phyloP scores from a whole-genome alignment of 257 asterid species.

The Orobanche coerulescens region DNA sequence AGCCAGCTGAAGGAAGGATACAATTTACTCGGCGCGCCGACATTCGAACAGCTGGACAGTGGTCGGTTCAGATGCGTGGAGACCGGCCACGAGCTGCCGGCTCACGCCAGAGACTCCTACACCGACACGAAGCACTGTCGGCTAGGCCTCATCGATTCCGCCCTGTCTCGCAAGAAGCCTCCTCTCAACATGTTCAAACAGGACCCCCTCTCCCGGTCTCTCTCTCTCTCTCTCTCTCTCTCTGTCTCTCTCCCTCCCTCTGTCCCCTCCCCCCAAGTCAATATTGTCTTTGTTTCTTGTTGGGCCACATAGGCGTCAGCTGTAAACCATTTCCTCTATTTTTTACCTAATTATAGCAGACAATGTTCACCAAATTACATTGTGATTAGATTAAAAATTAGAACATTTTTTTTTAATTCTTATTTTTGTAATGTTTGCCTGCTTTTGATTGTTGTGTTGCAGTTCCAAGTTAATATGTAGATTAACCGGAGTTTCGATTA shows the following conservation, averaged over 20 bases:
- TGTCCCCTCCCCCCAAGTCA: too few relatives aligned
- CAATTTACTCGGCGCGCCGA: constrained; percentile 64
- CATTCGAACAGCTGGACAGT: constrained; percentile 52
- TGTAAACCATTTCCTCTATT: too few relatives aligned
- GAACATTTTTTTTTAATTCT: too few relatives aligned
- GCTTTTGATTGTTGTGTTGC: constrained; percentile 21
- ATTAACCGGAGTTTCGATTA: constrained; percentile 65
- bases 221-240: too few relatives aligned
- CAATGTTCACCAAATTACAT: too few relatives aligned
- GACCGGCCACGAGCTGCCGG: constrained; percentile 94
- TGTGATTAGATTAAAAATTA: not conserved
- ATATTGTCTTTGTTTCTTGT: too few relatives aligned
- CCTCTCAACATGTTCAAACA: constrained; percentile 87
- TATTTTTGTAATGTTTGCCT: not conserved
- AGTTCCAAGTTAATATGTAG: constrained; percentile 75
- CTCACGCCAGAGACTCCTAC: constrained; percentile 61
- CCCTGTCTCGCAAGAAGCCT: constrained; percentile 54
- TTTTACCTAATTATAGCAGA: too few relatives aligned
- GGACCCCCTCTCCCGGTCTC: constrained; percentile 72
- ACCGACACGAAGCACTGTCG: constrained; percentile 80
- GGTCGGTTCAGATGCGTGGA: constrained; percentile 81
- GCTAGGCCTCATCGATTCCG: constrained; percentile 75
- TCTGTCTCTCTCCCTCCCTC: too few relatives aligned
- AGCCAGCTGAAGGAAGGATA: constrained; percentile 51
- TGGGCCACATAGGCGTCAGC: too few relatives aligned